Evolutionary conservation across 140 eudicot species (phyloP).

Genomic region (Oenanthe javanica): DNA sequence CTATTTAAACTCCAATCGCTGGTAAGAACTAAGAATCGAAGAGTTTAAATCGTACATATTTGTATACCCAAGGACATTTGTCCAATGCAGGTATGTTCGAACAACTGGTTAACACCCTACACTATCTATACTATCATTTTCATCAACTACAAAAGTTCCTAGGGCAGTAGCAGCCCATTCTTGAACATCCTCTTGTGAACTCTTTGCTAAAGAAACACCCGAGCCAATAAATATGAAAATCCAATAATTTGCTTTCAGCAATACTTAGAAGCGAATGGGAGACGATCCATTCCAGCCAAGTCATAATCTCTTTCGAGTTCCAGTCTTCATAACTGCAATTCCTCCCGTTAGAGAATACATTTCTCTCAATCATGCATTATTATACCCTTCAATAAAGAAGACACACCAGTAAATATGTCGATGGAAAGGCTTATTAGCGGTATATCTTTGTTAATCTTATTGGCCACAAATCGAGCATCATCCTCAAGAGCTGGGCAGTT

Average conservation of each 20-base stretch:
- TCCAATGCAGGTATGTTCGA: too few relatives aligned
- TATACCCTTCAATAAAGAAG: too few relatives aligned
- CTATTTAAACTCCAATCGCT: too few relatives aligned
- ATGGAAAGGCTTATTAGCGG: too few relatives aligned
- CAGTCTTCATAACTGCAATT: conserved; percentile 32
- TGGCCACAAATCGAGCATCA: too few relatives aligned
- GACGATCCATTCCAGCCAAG: conserved; percentile 83
- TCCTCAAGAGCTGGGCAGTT: too few relatives aligned
- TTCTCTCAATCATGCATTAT: too few relatives aligned
- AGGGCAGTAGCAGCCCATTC: conserved; percentile 84
- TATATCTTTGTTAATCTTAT: too few relatives aligned
- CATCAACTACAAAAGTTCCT: conserved; percentile 87
- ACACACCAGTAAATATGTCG: conserved; percentile 18
- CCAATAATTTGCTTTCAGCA: conserved; percentile 73
- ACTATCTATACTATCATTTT: conserved; percentile 17
- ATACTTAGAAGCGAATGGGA: conserved; percentile 76
- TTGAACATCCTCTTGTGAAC: conserved; percentile 88
- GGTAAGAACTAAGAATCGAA: too few relatives aligned
- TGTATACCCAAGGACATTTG: too few relatives aligned
- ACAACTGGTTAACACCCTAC: too few relatives aligned
- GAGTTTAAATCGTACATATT: too few relatives aligned
- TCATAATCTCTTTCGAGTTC: conserved; percentile 53
- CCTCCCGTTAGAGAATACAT: conserved; percentile 1
- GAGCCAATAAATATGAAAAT: conserved; percentile 79
- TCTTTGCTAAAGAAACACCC: conserved; percentile 74